Evolutionary conservation across 345 rosid genomes (phyloP).

Genomic region (Camelina neglecta): DNA sequence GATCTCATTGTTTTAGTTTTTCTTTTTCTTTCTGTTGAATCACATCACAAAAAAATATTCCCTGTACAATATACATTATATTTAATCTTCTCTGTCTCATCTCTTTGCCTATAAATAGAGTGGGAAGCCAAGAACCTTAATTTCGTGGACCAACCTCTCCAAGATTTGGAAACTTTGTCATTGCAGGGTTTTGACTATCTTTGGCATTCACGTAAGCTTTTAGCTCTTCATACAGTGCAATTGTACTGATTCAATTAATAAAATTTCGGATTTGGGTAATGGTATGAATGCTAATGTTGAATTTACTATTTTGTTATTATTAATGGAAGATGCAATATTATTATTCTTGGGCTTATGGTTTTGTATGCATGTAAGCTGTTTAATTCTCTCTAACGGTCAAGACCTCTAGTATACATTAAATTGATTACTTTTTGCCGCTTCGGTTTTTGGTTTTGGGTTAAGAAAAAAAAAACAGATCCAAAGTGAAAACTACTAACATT

Average conservation of each 20-base stretch:
- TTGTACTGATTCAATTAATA: conserved; percentile 1
- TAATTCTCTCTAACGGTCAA: conserved; percentile 50
- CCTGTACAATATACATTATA: not conserved
- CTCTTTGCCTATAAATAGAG: conserved; percentile 57
- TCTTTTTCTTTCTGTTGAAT: no score
- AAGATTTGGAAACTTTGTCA: conserved; percentile 53
- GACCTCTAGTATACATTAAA: conserved; percentile 17
- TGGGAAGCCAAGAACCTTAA: conserved; percentile 56
- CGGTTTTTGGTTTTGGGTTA: no score
- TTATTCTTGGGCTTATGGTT: not conserved
- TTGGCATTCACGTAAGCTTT: conserved; percentile 49
- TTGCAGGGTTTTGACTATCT: conserved; percentile 63
- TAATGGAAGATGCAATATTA: conserved; percentile 13
- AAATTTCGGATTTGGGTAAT: conserved; percentile 32
- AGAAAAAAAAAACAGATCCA: no score
- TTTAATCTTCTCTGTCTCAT: conserved; percentile 64
- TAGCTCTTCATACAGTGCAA: conserved; percentile 24
- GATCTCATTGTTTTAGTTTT: no score
- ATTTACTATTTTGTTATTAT: conserved; percentile 2
- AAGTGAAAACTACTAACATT: no score
- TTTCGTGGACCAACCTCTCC: conserved; percentile 66
- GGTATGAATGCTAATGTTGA: conserved; percentile 36
- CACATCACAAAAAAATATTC: no score
- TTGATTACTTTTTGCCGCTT: no score
- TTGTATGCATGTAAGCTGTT: conserved; percentile 35